A percentile compares a stretch with the other conserved stretches of the same genome.
Evolutionary conservation across 768 basidiomycete genomes (phyloP).

Genomic region (Podaxis carcinomalis): DNA sequence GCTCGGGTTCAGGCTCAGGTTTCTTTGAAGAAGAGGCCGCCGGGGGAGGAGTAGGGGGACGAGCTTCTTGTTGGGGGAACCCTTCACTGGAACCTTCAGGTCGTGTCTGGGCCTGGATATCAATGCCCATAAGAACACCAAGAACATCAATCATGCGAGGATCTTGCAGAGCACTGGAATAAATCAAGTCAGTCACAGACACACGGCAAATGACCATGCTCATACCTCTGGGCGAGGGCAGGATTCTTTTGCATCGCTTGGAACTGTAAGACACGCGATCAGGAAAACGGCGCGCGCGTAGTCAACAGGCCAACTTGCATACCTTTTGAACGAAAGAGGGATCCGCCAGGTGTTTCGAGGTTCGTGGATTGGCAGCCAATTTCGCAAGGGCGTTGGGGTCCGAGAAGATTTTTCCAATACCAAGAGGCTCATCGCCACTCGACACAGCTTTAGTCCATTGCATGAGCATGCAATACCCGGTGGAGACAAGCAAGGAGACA

Average conservation of each 20-base stretch:
- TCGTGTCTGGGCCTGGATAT: slow-evolving; percentile 82
- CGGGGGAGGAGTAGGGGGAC: slow-evolving; percentile 35
- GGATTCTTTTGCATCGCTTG: slow-evolving; percentile 69
- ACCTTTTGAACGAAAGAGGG: slow-evolving; percentile 75
- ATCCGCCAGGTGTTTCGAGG: slow-evolving; percentile 79
- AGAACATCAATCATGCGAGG: slow-evolving; percentile 93
- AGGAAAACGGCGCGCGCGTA: slow-evolving; percentile 5
- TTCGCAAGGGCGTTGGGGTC: slow-evolving; percentile 84
- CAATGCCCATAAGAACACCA: slow-evolving; percentile 90
- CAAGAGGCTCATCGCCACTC: slow-evolving; percentile 41
- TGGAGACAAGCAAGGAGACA: slow-evolving; percentile 13
- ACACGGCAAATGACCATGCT: not conserved
- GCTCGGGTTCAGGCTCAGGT: slow-evolving; percentile 31
- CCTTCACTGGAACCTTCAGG: slow-evolving; percentile 80
- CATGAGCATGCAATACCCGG: slow-evolving; percentile 6
- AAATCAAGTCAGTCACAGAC: not conserved
- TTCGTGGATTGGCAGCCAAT: slow-evolving; percentile 83
- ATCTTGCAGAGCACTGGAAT: slow-evolving; percentile 58
- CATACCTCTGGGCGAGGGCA: slow-evolving; percentile 50
- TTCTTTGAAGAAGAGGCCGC: slow-evolving; percentile 43
- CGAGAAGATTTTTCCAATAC: slow-evolving; percentile 72
- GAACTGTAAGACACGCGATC: slow-evolving; percentile 35
- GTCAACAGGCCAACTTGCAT: slow-evolving; percentile 11
- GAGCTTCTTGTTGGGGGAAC: slow-evolving; percentile 21
- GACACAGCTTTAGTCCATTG: slow-evolving; percentile 30